Conservation (phyloP, 2,329 filamentous ascomycete genomes). For the Beauveria brongniartii region DNA sequence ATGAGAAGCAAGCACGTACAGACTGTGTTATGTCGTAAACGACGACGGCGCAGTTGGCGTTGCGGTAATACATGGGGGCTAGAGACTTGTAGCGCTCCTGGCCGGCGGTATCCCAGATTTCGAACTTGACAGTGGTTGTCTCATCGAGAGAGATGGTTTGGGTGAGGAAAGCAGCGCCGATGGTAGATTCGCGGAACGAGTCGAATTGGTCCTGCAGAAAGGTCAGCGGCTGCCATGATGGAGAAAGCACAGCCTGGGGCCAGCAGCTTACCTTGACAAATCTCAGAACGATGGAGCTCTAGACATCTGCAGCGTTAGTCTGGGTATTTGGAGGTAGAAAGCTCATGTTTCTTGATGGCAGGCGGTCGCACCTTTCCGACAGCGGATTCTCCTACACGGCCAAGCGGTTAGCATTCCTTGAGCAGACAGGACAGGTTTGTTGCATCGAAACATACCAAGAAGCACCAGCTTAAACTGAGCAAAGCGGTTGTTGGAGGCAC, state of each 20-base stretch:
- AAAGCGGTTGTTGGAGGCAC: slow-evolving; percentile 72
- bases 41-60: slow-evolving; percentile 97
- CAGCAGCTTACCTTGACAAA: slow-evolving; percentile 77
- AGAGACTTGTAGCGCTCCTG: slow-evolving; percentile 99
- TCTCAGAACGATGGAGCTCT: slow-evolving; percentile 96
- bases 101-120: slow-evolving; percentile 98
- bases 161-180: slow-evolving; percentile 96
- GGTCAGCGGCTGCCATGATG: slow-evolving; percentile 14
- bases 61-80: slow-evolving; percentile 98
- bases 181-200: slow-evolving; percentile 91
- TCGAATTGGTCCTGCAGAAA: slow-evolving; percentile 87
- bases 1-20: slow-evolving; percentile 47
- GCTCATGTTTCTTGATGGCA: not conserved
- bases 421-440: not conserved
- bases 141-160: slow-evolving; percentile 98
- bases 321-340: slow-evolving; percentile 5
- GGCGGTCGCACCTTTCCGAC: slow-evolving; percentile 76
- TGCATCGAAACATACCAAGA: slow-evolving; percentile 58
- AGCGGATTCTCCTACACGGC: slow-evolving; percentile 76
- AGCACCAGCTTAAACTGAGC: slow-evolving; percentile 99
- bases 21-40: slow-evolving; percentile 99
- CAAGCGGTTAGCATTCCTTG: slow-evolving; percentile 28
- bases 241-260: not conserved
- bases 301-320: slow-evolving; percentile 17
- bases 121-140: slow-evolving; percentile 97